Evolutionary conservation across 2,329 filamentous ascomycete genomes (phyloP), one percentile per base, ranked within the genome.

Genomic region (Pseudogymnoascus sp.): DNA sequence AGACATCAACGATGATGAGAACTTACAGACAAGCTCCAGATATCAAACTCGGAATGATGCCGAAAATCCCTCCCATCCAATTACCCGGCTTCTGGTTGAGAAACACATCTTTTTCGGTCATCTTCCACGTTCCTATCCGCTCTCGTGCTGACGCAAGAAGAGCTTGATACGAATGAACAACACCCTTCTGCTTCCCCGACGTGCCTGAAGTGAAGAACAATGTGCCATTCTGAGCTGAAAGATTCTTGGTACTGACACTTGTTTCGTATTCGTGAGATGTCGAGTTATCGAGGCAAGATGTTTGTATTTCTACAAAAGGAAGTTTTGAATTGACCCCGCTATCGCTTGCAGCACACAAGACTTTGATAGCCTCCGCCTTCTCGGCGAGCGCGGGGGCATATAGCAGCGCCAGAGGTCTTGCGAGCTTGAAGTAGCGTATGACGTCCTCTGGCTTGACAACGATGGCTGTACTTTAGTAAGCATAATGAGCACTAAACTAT

Each of bases 181-280:
- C 66, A 5, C 66, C 66, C 50, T 67, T 67, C 61, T 65, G 66
- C 10, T 63, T 64, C 61, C 66, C 66, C 3, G 66, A 65, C n/a
- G 66, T 67, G 40, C 66, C 66, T 14, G 66, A 67, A 26, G 66
- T 67, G 50, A 67, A 67, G 59, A 67, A 67, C 31, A 67, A 31
- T 19, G 66, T 61, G 33, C 66, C 66, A 24, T 47, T 66, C 56
- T 63, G 66, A 21, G 33, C 10, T 21, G 61, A 44, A 4, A 21
- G n/a, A 10, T 29, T 40, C 37, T 56, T 44, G 14, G 31, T 61
- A 14, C n/a, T 63, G 16, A 59, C 16, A 11, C 61, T 50, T 24
- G 44, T 59, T 50, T 62, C 38, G 62, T 63, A 65, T 29, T 40
- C 56, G 26, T 37, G 60, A 37, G 62, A 50, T 61, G 31, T 37